Evolutionary conservation across 2,329 filamentous ascomycete genomes (phyloP).

Genomic region (Fusarium caatingaense): DNA sequence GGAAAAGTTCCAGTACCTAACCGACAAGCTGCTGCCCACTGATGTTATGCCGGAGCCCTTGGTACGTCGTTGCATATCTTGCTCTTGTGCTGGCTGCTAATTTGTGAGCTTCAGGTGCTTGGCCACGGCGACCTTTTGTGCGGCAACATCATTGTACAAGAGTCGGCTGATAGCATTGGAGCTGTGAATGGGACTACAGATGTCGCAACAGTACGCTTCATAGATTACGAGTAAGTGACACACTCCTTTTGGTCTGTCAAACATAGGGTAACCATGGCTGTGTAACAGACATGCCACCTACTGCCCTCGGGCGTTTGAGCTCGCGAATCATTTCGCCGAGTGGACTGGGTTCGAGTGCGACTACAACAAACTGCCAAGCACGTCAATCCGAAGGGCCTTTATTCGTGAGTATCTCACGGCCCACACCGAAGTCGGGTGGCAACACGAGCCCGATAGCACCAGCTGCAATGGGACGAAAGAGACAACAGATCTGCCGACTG

Average conservation of each 20-base stretch:
- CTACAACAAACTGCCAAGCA: conserved; percentile 14
- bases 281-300: conserved; percentile 38
- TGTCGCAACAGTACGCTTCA: conserved; percentile 35
- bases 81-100: neutral
- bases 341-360: conserved; percentile 41
- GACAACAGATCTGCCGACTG: conserved; percentile 1
- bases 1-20: conserved; percentile 33
- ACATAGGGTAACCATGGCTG: neutral
- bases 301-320: conserved; percentile 39
- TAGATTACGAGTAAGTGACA: conserved; percentile 41
- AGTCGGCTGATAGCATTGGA: neutral
- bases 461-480: neutral
- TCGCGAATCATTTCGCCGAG: conserved; percentile 42
- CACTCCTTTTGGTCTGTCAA: neutral
- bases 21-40: conserved; percentile 13
- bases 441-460: too few relatives aligned
- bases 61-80: conserved; percentile 20
- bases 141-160: conserved; percentile 40
- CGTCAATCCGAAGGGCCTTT: conserved; percentile 30
- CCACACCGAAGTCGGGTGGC: conserved; percentile 4
- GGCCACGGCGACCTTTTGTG: conserved; percentile 40
- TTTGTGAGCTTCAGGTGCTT: conserved; percentile 27
- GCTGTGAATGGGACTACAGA: neutral
- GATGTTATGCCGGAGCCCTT: conserved; percentile 22
- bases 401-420: conserved; percentile 33